A percentile compares a stretch with the other conserved stretches of the same genome.
phyloP scores from a whole-genome alignment of 1,284 basidiomycete genomes.

The Mixia osmundae region DNA sequence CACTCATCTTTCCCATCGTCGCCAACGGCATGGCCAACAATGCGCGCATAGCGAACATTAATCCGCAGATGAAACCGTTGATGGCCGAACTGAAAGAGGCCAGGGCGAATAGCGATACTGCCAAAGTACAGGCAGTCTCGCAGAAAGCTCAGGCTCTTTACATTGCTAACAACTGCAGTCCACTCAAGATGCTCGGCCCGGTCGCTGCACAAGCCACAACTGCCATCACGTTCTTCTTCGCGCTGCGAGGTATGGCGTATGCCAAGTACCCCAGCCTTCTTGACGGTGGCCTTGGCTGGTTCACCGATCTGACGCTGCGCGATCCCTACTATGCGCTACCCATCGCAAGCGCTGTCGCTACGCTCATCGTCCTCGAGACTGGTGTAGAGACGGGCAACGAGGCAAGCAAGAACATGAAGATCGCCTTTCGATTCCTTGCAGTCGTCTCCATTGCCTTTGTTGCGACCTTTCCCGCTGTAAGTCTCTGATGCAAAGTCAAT shows the following conservation, averaged over 20 bases:
- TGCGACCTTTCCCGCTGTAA: conserved; percentile 19
- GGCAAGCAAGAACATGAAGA: conserved; percentile 42
- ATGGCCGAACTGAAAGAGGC: conserved; percentile 32
- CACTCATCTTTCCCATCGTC: conserved; percentile 43
- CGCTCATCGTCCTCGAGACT: conserved; percentile 49
- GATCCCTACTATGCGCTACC: conserved; percentile 66
- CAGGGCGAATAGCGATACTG: conserved; percentile 28
- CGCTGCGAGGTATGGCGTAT: conserved; percentile 43
- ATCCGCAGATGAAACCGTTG: conserved; percentile 33
- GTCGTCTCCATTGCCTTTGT: conserved; percentile 39
- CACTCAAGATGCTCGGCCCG: conserved; percentile 34
- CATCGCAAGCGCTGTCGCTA: conserved; percentile 34
- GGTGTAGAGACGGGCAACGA: conserved; percentile 27
- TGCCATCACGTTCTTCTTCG: conserved; percentile 68
- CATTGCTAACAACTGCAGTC: conserved; percentile 42
- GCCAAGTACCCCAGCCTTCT: conserved; percentile 47
- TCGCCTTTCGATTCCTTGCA: conserved; percentile 40
- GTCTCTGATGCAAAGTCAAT: conserved; percentile 1
- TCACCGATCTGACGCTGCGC: conserved; percentile 50
- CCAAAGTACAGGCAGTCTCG: conserved; percentile 32
- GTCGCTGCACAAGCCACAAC: conserved; percentile 53
- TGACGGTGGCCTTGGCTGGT: conserved; percentile 48
- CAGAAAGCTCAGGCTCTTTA: conserved; percentile 40
- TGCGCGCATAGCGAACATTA: conserved; percentile 41
- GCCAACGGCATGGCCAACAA: conserved; percentile 41